A percentile compares a stretch with the other conserved stretches of the same genome.
phyloP scores from a whole-genome alignment of 2,329 filamentous ascomycete genomes.

The Chrysoporthe cubensis region DNA sequence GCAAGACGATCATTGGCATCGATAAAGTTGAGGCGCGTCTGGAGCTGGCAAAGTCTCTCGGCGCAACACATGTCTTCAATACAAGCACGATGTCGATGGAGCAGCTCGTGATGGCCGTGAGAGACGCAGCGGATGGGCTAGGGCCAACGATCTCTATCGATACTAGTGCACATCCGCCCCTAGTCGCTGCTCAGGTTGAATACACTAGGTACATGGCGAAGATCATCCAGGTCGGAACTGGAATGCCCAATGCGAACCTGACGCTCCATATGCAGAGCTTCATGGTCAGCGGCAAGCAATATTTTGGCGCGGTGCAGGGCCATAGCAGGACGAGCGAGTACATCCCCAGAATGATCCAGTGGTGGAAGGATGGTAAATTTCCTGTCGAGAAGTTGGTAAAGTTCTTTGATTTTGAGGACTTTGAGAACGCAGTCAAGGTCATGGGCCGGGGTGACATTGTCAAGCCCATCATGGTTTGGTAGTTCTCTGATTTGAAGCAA shows the following conservation, averaged over 20 bases:
- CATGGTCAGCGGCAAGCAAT: conserved; percentile 51
- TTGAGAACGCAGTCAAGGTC: conserved; percentile 25
- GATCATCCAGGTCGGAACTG: conserved; percentile 54
- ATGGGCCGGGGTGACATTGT: conserved; percentile 31
- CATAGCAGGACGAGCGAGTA: conserved; percentile 46
- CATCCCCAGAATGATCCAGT: conserved; percentile 31
- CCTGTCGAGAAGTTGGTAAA: conserved; percentile 30
- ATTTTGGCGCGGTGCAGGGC: conserved; percentile 45
- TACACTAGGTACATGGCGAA: conserved; percentile 50
- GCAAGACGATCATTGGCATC: conserved; percentile 42
- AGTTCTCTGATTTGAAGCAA: background rate
- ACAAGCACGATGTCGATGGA: conserved; percentile 36
- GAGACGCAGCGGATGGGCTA: conserved; percentile 49
- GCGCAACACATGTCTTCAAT: conserved; percentile 45
- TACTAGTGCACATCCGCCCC: conserved; percentile 50
- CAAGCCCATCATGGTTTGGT: conserved; percentile 32
- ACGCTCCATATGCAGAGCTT: conserved; percentile 48
- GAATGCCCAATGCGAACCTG: conserved; percentile 47
- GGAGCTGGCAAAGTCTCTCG: conserved; percentile 41
- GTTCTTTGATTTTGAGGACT: conserved; percentile 29
- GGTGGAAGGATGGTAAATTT: conserved; percentile 32
- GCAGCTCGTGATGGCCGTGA: conserved; percentile 52
- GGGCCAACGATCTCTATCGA: conserved; percentile 53
- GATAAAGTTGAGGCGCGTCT: conserved; percentile 48
- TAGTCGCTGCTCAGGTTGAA: conserved; percentile 45